Conservation (phyloP, 768 basidiomycete genomes). For the Pisolithus albus region DNA sequence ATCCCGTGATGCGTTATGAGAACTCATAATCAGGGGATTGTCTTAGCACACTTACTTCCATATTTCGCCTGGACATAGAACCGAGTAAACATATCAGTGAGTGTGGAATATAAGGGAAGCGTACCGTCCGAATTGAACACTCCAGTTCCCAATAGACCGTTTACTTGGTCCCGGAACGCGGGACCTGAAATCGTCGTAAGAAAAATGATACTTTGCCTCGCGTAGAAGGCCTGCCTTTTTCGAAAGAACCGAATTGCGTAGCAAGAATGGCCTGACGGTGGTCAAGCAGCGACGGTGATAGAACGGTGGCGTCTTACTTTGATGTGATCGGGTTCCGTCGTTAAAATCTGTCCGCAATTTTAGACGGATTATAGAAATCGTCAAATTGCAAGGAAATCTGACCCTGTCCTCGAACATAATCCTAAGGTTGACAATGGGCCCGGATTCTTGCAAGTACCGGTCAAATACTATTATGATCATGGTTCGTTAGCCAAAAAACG, state of each 20-base stretch:
- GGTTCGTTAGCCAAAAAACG: not conserved
- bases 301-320: conserved; percentile 21
- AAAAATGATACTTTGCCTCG: conserved; percentile 9
- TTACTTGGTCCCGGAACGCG: conserved; percentile 2
- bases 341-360: not conserved
- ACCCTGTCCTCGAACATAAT: conserved; percentile 35
- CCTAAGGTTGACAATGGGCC: conserved; percentile 27
- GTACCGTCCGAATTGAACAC: conserved; percentile 55
- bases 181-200: conserved; percentile 13
- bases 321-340: conserved; percentile 40
- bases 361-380: not conserved
- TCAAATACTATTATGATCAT: conserved; percentile 19
- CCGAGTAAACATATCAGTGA: too few species aligned
- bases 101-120: not conserved
- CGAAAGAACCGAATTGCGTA: conserved; percentile 11
- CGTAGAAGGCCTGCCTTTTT: not conserved
- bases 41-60: conserved; percentile 29
- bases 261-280: conserved; percentile 34
- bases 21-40: not conserved
- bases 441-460: conserved; percentile 19
- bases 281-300: not conserved
- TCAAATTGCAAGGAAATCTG: conserved; percentile 5
- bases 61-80: conserved; percentile 18
- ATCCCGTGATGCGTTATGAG: not conserved
- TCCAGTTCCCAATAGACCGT: conserved; percentile 45